Base-by-base conservation (phyloP, 2,329 filamentous ascomycete species). In the Xylaria sp. region DNA sequence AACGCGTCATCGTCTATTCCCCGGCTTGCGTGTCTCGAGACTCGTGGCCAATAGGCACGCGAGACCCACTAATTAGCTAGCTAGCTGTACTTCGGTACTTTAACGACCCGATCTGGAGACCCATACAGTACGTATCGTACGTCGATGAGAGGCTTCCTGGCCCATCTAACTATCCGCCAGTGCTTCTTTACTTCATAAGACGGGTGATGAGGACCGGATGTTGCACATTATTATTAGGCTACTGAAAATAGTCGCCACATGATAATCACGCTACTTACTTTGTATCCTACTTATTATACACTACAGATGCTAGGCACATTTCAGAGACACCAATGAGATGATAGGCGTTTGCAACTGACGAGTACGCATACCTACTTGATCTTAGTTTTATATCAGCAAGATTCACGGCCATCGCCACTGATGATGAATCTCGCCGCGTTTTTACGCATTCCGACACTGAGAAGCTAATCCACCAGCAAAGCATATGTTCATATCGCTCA, bases 351-450 rank as follows among this genome's bases (percentile, higher is more conserved):
- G 21, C 14, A 51, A 30, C 21, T 30, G 48, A 51, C 48, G 48
- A 30, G 21, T 51, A 30, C 21, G 4, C n/a, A 19, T 27, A 27
- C 24, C 24, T 27, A 27, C 24, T 27, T 27, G 24, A 24, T 14
- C 48, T 17, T 7, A 17, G 9, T 48, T 51, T 51, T 27, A 27
- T 51, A 51, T 51, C 48, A 51, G 19, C 21, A 11, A 12, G 27
- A 30, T 19, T 19, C 42, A 27, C 27, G 39, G 8, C 30, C 19
- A 32, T 30, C 19, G 48, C 32, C 24, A 47, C 11, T 21, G 48
- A 61, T 61, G 58, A 53, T 45, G 58, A 61, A 51, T 60, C 45
- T 48, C 19, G 47, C 30, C 8, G 34, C 57, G 30, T 39, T 12
- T 30, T 7, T n/a, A 58, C 1, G 17, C 17, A 19, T n/a, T 47